Conservation (phyloP, 2,329 filamentous ascomycete species). For the Scorias spongiosa region DNA sequence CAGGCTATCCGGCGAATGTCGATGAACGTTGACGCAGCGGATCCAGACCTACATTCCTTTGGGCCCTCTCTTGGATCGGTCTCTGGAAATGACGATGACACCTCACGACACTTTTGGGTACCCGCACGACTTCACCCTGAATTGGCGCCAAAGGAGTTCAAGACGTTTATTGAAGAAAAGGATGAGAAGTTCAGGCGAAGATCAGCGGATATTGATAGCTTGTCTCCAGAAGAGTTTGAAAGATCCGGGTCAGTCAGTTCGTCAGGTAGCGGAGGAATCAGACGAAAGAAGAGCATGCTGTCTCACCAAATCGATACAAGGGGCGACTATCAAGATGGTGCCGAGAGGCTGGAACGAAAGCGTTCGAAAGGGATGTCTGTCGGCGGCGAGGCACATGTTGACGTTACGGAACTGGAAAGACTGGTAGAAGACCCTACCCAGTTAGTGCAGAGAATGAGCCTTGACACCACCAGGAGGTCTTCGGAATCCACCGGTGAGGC, state of each 20-base stretch:
- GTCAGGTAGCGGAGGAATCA: conserved; percentile 47
- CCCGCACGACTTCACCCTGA: conserved; percentile 89
- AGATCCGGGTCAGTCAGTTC: conserved; percentile 40
- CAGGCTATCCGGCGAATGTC: conserved; percentile 85
- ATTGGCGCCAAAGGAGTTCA: conserved; percentile 88
- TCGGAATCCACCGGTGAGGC: conserved; percentile 21
- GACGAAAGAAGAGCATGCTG: conserved; percentile 88
- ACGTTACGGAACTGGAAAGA: conserved; percentile 56
- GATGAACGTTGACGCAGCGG: conserved; percentile 64
- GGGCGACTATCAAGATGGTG: conserved; percentile 65
- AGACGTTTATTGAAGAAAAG: conserved; percentile 85
- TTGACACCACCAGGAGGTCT: conserved; percentile 29
- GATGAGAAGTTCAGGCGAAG: conserved; percentile 78
- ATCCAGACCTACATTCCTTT: conserved; percentile 66
- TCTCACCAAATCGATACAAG: conserved; percentile 77
- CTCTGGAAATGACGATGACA: conserved; percentile 71
- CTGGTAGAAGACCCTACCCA: conserved; percentile 66
- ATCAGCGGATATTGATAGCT: conserved; percentile 51
- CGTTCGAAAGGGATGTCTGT: conserved; percentile 39
- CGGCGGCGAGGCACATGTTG: conserved; percentile 42
- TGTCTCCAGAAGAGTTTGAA: conserved; percentile 44
- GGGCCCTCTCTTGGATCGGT: conserved; percentile 55
- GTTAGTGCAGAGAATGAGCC: conserved; percentile 55
- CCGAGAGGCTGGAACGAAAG: conserved; percentile 62
- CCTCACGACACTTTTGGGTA: conserved; percentile 85